A percentile compares a stretch with the other conserved stretches of the same genome.
Conservation (phyloP, 2,329 filamentous ascomycete species). For the Sclerotinia nivalis region DNA sequence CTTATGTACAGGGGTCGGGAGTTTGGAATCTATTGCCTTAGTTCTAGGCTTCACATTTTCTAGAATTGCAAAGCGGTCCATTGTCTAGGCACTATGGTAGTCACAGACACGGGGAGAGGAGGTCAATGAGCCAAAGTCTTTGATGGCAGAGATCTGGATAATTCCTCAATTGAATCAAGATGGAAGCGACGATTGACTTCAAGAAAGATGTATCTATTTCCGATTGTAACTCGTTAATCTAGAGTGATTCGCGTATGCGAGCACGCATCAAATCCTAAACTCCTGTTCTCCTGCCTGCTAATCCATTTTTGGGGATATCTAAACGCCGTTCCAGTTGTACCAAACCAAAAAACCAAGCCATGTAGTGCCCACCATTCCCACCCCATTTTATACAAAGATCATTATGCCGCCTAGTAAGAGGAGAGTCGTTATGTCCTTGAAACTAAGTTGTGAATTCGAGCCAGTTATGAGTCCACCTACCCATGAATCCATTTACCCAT, state of each 20-base stretch:
- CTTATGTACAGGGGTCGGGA: background rate
- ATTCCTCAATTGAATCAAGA: background rate
- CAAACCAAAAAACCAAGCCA: constrained; percentile 3
- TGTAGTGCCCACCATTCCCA: constrained; percentile 3
- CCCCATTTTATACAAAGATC: constrained; percentile 1
- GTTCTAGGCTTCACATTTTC: background rate
- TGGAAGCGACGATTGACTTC: background rate
- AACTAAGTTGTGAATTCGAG: background rate
- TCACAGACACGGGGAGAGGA: background rate
- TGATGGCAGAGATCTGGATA: background rate
- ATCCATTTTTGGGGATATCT: constrained; percentile 19
- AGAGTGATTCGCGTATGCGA: constrained; percentile 4
- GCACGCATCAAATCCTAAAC: constrained; percentile 2
- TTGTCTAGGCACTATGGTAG: background rate
- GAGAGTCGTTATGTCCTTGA: constrained; percentile 4
- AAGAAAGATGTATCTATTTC: background rate
- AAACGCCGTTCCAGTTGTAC: constrained; percentile 15
- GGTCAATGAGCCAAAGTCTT: background rate
- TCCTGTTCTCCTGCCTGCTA: constrained; percentile 1
- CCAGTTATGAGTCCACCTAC: background rate
- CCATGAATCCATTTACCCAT: background rate
- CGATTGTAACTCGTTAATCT: background rate
- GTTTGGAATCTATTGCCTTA: background rate
- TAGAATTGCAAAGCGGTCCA: background rate
- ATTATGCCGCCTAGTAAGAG: background rate